A percentile compares a stretch with the other conserved stretches of the same genome.
phyloP scores from a whole-genome alignment of 2,329 filamentous ascomycete species.

The Rhexocercosporidium sp. region DNA sequence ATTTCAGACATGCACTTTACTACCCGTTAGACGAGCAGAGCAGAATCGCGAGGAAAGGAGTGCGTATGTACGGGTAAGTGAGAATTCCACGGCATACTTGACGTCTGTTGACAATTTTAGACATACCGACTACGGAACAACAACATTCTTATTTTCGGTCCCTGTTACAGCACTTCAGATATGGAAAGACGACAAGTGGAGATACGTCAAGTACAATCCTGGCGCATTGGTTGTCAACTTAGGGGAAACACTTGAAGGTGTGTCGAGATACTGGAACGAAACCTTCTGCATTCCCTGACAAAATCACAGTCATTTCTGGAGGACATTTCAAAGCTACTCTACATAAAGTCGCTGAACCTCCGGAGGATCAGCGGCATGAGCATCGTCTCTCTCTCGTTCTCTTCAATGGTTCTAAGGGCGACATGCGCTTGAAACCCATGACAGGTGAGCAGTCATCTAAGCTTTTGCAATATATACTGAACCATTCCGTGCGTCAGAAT shows the following conservation, averaged over 20 bases:
- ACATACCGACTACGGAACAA: constrained; percentile 54
- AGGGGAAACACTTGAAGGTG: constrained; percentile 46
- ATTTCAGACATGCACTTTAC: constrained; percentile 53
- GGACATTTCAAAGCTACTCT: constrained; percentile 53
- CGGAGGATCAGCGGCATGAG: constrained; percentile 47
- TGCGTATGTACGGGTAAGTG: constrained; percentile 47
- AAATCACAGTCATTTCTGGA: constrained; percentile 49
- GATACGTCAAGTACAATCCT: constrained; percentile 50
- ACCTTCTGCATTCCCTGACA: neutral
- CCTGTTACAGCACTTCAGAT: constrained; percentile 54
- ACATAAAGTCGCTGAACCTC: constrained; percentile 50
- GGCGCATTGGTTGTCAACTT: constrained; percentile 55
- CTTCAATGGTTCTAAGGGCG: constrained; percentile 53
- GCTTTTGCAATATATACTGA: neutral
- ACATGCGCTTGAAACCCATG: constrained; percentile 50
- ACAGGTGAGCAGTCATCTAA: constrained; percentile 13
- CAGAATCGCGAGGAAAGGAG: constrained; percentile 44
- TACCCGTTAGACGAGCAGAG: constrained; percentile 44
- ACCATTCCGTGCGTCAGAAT: constrained; percentile 32
- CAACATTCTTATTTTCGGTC: constrained; percentile 53
- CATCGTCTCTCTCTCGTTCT: constrained; percentile 50
- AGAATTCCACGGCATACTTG: neutral
- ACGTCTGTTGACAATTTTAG: constrained; percentile 32
- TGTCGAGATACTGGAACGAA: neutral
- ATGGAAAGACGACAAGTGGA: constrained; percentile 52